Base-by-base conservation (phyloP, 2,329 filamentous ascomycete species). In the Monosporascus sp. region DNA sequence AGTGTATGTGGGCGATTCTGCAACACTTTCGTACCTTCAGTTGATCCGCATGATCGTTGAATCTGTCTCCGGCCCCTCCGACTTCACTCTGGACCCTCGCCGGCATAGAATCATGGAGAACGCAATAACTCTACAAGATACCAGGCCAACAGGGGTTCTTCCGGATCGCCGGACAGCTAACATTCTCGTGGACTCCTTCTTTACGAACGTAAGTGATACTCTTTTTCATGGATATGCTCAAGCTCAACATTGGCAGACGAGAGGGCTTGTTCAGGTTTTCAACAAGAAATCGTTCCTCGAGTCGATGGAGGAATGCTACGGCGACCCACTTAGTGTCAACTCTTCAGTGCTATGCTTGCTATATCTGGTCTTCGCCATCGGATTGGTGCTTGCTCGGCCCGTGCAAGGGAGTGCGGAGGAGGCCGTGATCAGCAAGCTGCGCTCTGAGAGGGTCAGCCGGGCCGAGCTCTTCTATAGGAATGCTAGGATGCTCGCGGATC, bases 1-100 rank as follows among this genome's bases (percentile, higher is more conserved):
- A 82, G 80, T 83, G 24, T 86, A 85, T 56, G 74, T 85, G 56
- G 83, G 84, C n/a, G 81, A 85, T 58, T 82, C 84, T 2, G 82
- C 82, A 1, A 81, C 81, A 0, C 69, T 86, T 6, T 83, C 83
- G 0, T 85, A 82, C 59, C 69, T 86, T 3, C 80, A 85, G 52
- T 70, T 83, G 45, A 76, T 86, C 19, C 79, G 83, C 9, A 79
- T 81, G 69, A 78, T 85, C 59, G 81, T 86, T 5, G 78, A 82
- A 57, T 78, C 70, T 8, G 74, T 76, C 31, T 73, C 73, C 19
- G 83, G 83, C 1, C 64, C 71, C 0, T 85, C 82, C 3, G 68
- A 74, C 0, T 87, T 87, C 59, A 85, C 82, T 1, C 65, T 72
- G 49, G 83, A 85, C 59, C 79, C 80, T 17, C 73, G 74, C 50